phyloP scores from a whole-genome alignment of 768 basidiomycete species.

The Exidia glandulosa region DNA sequence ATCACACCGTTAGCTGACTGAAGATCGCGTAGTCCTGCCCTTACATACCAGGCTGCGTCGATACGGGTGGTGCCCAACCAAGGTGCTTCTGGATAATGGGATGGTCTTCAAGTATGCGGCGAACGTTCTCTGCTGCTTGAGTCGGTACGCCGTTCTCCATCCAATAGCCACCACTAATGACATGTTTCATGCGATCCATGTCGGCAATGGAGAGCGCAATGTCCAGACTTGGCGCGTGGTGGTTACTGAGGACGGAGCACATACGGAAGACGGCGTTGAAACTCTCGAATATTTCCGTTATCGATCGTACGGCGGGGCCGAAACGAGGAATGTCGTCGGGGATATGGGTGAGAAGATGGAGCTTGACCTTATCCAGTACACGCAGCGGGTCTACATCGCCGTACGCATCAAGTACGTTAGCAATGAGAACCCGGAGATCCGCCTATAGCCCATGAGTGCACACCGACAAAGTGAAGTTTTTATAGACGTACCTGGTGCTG shows the following conservation, averaged over 20 bases:
- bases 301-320: not conserved
- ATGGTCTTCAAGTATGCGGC: constrained; percentile 6
- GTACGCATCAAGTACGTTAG: constrained; percentile 27
- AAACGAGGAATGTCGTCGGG: constrained; percentile 13
- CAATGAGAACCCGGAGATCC: constrained; percentile 15
- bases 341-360: constrained; percentile 23
- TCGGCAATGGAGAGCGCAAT: constrained; percentile 9
- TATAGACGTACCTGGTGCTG: too few relatives aligned
- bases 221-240: constrained; percentile 7
- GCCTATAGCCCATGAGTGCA: not conserved
- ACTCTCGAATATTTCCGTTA: not conserved
- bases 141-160: not conserved
- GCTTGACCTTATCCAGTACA: constrained; percentile 22
- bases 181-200: constrained; percentile 17
- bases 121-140: constrained; percentile 8
- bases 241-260: constrained; percentile 8
- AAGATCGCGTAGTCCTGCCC: too few relatives aligned
- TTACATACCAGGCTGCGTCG: not conserved
- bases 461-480: constrained; percentile 7
- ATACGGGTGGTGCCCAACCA: constrained; percentile 8
- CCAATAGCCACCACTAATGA: constrained; percentile 21
- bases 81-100: constrained; percentile 12
- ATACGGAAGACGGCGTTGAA: constrained; percentile 3
- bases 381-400: constrained; percentile 23
- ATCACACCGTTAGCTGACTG: too few relatives aligned